phyloP scores from a whole-genome alignment of 495 filamentous ascomycete species.

The Aspergillus asperescens region DNA sequence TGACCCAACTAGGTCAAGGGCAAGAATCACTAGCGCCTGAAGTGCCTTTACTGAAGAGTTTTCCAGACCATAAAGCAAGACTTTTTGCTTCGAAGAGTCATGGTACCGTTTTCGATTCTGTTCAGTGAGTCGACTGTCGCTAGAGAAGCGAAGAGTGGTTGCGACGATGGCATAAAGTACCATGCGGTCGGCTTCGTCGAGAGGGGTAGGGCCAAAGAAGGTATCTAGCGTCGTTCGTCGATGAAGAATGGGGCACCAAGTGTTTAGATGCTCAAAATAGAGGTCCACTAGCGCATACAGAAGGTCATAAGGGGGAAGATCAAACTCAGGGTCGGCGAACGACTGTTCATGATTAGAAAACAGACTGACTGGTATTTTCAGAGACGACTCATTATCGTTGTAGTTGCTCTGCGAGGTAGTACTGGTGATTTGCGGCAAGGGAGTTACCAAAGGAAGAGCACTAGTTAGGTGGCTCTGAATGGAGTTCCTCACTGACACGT shows the following conservation, averaged over 20 bases:
- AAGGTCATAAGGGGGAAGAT: slow-evolving; percentile 80
- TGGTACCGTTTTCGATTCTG: slow-evolving; percentile 68
- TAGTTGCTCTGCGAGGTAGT: slow-evolving; percentile 28
- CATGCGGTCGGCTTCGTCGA: slow-evolving; percentile 76
- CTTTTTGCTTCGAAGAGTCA: slow-evolving; percentile 74
- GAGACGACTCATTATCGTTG: slow-evolving; percentile 42
- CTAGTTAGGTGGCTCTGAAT: slow-evolving; percentile 23
- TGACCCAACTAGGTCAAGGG: slow-evolving; percentile 69
- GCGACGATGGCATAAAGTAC: slow-evolving; percentile 83
- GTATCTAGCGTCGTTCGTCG: slow-evolving; percentile 71
- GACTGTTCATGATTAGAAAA: slow-evolving; percentile 42
- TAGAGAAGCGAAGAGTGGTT: slow-evolving; percentile 77
- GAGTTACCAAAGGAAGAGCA: slow-evolving; percentile 17
- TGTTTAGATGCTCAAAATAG: slow-evolving; percentile 88
- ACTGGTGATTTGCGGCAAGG: slow-evolving; percentile 23
- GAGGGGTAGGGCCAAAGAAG: slow-evolving; percentile 68
- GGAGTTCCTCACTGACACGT: slow-evolving; percentile 30
- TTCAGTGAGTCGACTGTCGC: slow-evolving; percentile 63
- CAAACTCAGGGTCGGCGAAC: slow-evolving; percentile 56
- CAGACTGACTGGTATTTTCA: slow-evolving; percentile 39
- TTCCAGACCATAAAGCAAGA: slow-evolving; percentile 77
- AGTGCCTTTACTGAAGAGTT: slow-evolving; percentile 83
- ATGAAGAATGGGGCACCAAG: slow-evolving; percentile 86
- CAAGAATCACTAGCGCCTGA: slow-evolving; percentile 78
- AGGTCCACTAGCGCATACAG: slow-evolving; percentile 76